Conservation (phyloP, 306 rosid genomes). For the Styphnolobium japonicum region DNA sequence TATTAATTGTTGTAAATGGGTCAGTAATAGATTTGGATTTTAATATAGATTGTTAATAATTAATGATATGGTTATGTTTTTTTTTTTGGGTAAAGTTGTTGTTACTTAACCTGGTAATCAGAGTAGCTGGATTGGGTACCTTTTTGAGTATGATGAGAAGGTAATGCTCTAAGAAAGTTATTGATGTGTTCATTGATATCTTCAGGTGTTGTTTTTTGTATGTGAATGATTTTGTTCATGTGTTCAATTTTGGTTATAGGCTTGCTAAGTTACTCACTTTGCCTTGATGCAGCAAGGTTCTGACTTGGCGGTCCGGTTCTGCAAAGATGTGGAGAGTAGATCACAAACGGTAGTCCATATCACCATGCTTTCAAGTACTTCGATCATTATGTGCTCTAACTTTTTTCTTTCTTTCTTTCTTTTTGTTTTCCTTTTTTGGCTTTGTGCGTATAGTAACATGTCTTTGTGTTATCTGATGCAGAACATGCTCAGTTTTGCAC, state of each 20-base stretch:
- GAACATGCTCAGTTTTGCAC: background rate
- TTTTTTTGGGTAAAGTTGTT: background rate
- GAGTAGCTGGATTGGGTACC: conserved; percentile 78
- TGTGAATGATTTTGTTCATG: background rate
- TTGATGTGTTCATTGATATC: background rate
- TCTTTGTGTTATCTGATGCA: background rate
- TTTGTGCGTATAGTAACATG: background rate
- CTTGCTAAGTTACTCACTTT: conserved; percentile 28
- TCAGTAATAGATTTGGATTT: background rate
- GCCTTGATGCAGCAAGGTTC: conserved; percentile 52
- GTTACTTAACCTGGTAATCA: conserved; percentile 48
- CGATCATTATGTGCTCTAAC: background rate
- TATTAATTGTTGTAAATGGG: background rate
- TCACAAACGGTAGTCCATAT: conserved; percentile 70
- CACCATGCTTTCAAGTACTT: conserved; percentile 32
- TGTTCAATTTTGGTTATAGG: conserved; percentile 13
- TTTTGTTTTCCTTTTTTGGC: background rate
- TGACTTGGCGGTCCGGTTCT: conserved; percentile 77
- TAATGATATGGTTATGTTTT: background rate
- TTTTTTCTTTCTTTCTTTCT: background rate
- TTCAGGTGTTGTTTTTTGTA: background rate
- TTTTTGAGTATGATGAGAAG: conserved; percentile 66
- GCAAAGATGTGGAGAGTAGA: conserved; percentile 93
- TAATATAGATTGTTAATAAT: background rate
- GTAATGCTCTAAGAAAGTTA: conserved; percentile 43